Conservation (phyloP, 768 basidiomycete genomes). For the Psilocybe sp. region DNA sequence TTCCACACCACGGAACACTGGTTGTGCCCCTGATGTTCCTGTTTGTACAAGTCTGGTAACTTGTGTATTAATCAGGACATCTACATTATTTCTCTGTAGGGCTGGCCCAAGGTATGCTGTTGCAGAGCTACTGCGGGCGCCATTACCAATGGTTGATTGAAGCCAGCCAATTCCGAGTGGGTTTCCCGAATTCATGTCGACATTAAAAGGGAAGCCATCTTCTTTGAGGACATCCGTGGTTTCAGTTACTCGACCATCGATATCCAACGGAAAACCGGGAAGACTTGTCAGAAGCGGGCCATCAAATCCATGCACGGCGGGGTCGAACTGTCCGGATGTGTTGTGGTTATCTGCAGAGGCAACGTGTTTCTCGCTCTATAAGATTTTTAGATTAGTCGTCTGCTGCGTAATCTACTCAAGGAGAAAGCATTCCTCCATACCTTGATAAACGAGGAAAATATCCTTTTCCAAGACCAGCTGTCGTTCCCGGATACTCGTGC, state of each 20-base stretch:
- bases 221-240: slow-evolving; percentile 25
- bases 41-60: slow-evolving; percentile 6
- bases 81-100: slow-evolving; percentile 4
- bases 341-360: slow-evolving; percentile 36
- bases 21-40: not conserved
- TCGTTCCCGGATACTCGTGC: slow-evolving; percentile 28
- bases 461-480: slow-evolving; percentile 33
- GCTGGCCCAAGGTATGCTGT: slow-evolving; percentile 5
- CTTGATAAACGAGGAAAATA: slow-evolving; percentile 28
- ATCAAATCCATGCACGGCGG: slow-evolving; percentile 30
- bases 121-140: slow-evolving; percentile 10
- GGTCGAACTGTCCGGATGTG: slow-evolving; percentile 33
- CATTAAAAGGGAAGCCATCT: slow-evolving; percentile 23
- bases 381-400: not conserved
- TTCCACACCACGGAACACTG: not conserved
- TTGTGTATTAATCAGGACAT: slow-evolving; percentile 9
- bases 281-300: slow-evolving; percentile 32
- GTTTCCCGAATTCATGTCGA: slow-evolving; percentile 27
- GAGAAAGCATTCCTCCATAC: slow-evolving; percentile 9
- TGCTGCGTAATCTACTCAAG: not conserved
- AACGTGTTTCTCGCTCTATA: slow-evolving; percentile 34
- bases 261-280: slow-evolving; percentile 25
- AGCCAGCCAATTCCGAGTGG: slow-evolving; percentile 20
- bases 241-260: slow-evolving; percentile 28
- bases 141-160: slow-evolving; percentile 11